Percentiles rank a stretch among this genome's conserved stretches.
Conservation (phyloP, 805 yeast genomes). For the Hanseniaspora guilliermondii region DNA sequence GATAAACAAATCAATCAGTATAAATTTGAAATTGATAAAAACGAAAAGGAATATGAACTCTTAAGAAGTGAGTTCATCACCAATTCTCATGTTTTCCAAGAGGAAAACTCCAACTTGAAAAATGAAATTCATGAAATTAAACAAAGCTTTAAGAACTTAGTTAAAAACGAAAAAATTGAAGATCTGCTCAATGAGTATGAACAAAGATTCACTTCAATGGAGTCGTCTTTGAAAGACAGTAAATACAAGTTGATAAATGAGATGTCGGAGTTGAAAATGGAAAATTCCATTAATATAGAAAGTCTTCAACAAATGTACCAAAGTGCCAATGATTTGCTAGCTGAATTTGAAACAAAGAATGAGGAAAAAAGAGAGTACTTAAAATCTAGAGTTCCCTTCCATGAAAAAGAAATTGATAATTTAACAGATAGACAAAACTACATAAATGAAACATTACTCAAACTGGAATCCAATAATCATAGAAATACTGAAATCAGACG, state of each 20-base stretch:
- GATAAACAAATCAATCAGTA: not conserved
- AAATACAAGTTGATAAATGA: conserved; percentile 5
- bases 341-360: conserved; percentile 6
- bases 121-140: not conserved
- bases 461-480: not conserved
- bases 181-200: not conserved
- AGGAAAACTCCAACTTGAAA: not conserved
- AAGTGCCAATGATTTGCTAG: not conserved
- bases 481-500: not conserved
- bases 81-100: not conserved
- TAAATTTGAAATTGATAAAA: not conserved
- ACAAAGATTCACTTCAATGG: not conserved
- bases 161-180: not conserved
- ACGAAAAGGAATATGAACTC: conserved; percentile 9
- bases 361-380: conserved; percentile 5
- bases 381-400: not conserved
- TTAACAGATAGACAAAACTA: conserved; percentile 1
- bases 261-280: conserved; percentile 3
- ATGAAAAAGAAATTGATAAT: not conserved
- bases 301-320: not conserved
- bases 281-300: conserved; percentile 4
- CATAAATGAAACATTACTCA: not conserved
- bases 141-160: not conserved
- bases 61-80: conserved; percentile 7
- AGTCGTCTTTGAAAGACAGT: not conserved